phyloP scores from a whole-genome alignment of 2,329 filamentous ascomycete genomes.

The Exophiala aquamarina region DNA sequence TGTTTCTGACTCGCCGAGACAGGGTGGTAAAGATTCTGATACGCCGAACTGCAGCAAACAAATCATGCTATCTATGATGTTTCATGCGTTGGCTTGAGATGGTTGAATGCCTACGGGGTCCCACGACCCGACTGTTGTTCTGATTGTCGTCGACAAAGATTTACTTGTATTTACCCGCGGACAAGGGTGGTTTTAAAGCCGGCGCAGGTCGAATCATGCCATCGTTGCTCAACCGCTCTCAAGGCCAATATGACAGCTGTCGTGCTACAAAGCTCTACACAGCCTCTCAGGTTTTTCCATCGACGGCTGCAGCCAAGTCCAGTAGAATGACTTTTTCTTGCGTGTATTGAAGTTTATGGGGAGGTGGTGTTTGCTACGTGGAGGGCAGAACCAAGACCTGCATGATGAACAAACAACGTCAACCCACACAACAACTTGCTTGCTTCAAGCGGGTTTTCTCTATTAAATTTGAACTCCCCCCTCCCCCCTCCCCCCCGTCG shows the following conservation, averaged over 20 bases:
- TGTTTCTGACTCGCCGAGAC: slow-evolving; percentile 9
- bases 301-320: not conserved
- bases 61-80: slow-evolving; percentile 7
- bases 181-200: too few species aligned
- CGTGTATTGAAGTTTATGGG: not conserved
- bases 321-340: too few species aligned
- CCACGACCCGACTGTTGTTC: too few species aligned
- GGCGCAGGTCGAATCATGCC: too few species aligned
- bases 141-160: too few species aligned
- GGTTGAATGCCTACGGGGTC: not conserved
- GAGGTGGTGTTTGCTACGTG: slow-evolving; percentile 20
- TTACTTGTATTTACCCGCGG: too few species aligned
- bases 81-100: slow-evolving; percentile 8
- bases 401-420: slow-evolving; percentile 18
- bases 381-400: slow-evolving; percentile 11
- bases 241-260: slow-evolving; percentile 28
- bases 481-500: too few species aligned
- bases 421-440: too few species aligned
- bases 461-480: too few species aligned
- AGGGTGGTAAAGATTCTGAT: slow-evolving; percentile 6
- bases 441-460: too few species aligned
- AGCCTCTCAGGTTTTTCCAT: not conserved
- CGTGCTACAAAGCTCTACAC: slow-evolving; percentile 12
- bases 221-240: too few species aligned
- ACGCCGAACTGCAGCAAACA: slow-evolving; percentile 21